phyloP scores from a whole-genome alignment of 805 yeast species.

The Zygotorulaspora florentina region DNA sequence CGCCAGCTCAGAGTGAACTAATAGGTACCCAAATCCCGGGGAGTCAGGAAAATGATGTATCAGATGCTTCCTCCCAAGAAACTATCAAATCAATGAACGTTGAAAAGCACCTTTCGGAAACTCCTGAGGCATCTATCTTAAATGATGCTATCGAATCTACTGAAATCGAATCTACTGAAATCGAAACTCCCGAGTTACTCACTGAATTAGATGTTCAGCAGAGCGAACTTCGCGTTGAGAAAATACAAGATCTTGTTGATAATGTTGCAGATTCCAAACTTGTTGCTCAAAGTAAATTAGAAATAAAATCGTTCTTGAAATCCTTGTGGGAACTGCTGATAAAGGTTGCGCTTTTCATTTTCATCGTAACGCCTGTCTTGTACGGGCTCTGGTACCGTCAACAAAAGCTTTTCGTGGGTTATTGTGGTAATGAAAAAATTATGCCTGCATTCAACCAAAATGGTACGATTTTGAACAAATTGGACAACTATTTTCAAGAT shows the following conservation, averaged over 20 bases:
- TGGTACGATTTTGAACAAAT: constrained; percentile 7
- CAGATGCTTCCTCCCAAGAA: constrained; percentile 1
- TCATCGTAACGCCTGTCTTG: constrained; percentile 38
- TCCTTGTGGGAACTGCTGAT: constrained; percentile 13
- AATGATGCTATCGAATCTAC: neutral
- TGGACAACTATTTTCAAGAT: constrained; percentile 45
- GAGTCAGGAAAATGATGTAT: neutral
- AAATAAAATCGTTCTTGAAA: neutral
- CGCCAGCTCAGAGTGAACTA: neutral
- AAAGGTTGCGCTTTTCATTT: constrained; percentile 34
- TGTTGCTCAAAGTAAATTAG: neutral
- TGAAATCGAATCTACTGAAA: neutral
- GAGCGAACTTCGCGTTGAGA: constrained; percentile 13
- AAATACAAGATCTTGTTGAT: constrained; percentile 2
- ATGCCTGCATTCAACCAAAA: neutral
- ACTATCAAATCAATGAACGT: constrained; percentile 1
- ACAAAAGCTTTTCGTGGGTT: constrained; percentile 60
- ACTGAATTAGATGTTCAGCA: constrained; percentile 19
- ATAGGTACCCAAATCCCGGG: neutral
- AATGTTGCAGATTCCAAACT: neutral
- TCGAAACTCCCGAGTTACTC: constrained; percentile 19
- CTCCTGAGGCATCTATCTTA: neutral
- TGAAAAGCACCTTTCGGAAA: neutral
- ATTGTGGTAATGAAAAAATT: constrained; percentile 57
- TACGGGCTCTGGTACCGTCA: constrained; percentile 60